These are phyloP conservation scores for Talaromyces rugulosus DNA, from an alignment of 2,329 filamentous ascomycete genomes.

Conservation along the genomic window DNA sequence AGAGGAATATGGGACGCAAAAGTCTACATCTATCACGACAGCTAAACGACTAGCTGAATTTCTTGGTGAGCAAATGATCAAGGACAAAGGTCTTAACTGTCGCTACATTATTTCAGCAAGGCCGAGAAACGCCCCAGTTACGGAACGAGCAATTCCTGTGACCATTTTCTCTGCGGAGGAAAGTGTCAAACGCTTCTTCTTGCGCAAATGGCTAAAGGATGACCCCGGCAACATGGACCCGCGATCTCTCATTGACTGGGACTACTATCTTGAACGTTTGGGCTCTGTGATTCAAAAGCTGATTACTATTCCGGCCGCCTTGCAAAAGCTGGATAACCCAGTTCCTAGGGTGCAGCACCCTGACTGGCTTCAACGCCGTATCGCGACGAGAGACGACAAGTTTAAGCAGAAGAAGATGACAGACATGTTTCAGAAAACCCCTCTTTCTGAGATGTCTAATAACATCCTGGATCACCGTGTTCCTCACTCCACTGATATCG, in stretches of 20 bases:
- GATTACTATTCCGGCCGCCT: constrained; percentile 93
- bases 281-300: constrained; percentile 98
- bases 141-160: constrained; percentile 88
- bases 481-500: constrained; percentile 61
- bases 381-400: constrained; percentile 92
- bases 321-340: constrained; percentile 92
- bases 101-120: constrained; percentile 96
- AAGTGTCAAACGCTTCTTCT: constrained; percentile 77
- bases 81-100: constrained; percentile 98
- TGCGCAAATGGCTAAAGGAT: constrained; percentile 94
- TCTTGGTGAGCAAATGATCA: constrained; percentile 96
- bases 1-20: constrained; percentile 91
- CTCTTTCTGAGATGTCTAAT: constrained; percentile 66
- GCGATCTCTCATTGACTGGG: constrained; percentile 86
- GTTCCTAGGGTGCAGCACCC: constrained; percentile 91
- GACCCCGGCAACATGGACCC: constrained; percentile 90
- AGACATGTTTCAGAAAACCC: constrained; percentile 70
- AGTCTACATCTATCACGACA: constrained; percentile 98
- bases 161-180: constrained; percentile 96
- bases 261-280: constrained; percentile 93
- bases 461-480: constrained; percentile 58
- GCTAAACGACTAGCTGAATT: constrained; percentile 94
- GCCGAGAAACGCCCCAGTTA: constrained; percentile 85
- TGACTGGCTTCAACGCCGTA: constrained; percentile 91
- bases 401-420: constrained; percentile 99